Evolutionary conservation across 78 protist genomes (phyloP), one percentile per base, ranked within the genome.

Genomic region (Dictyostelium intermedium): DNA sequence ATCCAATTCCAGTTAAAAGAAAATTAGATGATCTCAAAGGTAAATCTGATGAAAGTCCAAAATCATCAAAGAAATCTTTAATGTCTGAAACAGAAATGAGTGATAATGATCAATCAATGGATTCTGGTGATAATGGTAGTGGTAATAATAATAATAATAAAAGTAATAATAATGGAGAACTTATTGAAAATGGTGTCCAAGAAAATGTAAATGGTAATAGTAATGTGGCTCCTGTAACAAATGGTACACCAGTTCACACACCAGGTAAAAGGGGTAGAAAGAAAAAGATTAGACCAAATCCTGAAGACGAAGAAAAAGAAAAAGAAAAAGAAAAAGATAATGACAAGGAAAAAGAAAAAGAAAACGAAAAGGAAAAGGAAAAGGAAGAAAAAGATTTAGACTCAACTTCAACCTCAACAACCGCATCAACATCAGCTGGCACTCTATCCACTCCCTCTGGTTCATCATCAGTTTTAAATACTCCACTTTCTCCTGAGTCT

Each of bases 221-320:
- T 66, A n/a, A 66, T 25, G 35, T 10, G 14, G 35, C 32, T 11
- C 1, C 39, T 66, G 20, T 14, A 25, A 66, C 32, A 27, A 30
- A 30, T 56, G 66, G 66, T 66, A n/a, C 32, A 27, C 23, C 32
- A 66, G 35, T 11, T 66, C 74, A n/a, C 11, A 83, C 87, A 23
- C 87, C 87, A 20, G 74, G 77, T 8, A 23, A 72, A n/a, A 83
- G 87, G 63, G 77, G 80, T 63, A 56, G 87, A 56, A 83, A 83
- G 87, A 83, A 83, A 30, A 66, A 66, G 35, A 25, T 66, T 3
- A 66, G 74, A 66, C 32, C 74, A n/a, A 66, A 66, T 11, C 74
- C 74, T 11, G 74, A 66, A 66, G 74, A 66, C 10, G 66, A 56
- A 20, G 66, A 56, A 20, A 56, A 56, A 6, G 66, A 56, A 5